A percentile compares a stretch with the other conserved stretches of the same genome.
Evolutionary conservation across 1,139 yeast genomes (phyloP).

Genomic region (Chernovozyma sophiae-reginae): DNA sequence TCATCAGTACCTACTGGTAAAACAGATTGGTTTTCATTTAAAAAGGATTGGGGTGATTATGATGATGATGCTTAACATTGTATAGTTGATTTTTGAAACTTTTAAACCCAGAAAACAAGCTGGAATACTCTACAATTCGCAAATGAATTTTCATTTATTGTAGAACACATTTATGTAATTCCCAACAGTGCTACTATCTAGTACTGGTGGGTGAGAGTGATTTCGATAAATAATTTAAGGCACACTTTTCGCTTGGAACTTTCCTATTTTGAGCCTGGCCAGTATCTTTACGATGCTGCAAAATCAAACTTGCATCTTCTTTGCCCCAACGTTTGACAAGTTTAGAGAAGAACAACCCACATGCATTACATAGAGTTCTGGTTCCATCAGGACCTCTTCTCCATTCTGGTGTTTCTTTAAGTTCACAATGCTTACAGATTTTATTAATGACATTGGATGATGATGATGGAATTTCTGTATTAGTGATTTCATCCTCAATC

Average conservation of each 20-base stretch:
- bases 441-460: background rate
- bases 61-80: conserved; percentile 15
- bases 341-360: conserved; percentile 26
- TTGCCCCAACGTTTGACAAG: conserved; percentile 19
- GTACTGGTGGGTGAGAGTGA: no score
- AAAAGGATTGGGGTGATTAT: conserved; percentile 33
- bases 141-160: no score
- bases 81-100: no score
- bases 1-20: conserved; percentile 41
- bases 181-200: no score
- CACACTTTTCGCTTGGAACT: conserved; percentile 11
- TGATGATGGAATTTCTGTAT: background rate
- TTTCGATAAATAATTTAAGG: no score
- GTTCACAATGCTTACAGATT: conserved; percentile 15
- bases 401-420: conserved; percentile 26
- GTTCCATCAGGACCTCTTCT: conserved; percentile 24
- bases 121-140: no score
- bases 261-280: conserved; percentile 10
- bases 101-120: no score
- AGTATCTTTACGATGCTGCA: conserved; percentile 8
- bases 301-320: conserved; percentile 11
- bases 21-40: conserved; percentile 38
- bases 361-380: conserved; percentile 24
- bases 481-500: background rate
- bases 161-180: no score